These are phyloP conservation scores for Dictyostelium brefeldianum DNA, from an alignment of 78 protist genomes.

Conservation along the genomic window DNA sequence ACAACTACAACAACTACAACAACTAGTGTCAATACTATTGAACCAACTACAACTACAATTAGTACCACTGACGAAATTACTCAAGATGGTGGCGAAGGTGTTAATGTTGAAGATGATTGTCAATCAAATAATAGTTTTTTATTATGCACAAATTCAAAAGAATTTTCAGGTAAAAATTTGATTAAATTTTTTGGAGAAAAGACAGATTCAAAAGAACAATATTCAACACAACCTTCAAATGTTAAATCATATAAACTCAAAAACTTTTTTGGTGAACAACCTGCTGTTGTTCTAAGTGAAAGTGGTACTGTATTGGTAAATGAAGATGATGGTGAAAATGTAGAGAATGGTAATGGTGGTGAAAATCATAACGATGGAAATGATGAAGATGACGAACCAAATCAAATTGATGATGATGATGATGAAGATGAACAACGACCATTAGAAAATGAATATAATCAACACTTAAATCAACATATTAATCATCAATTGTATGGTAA, in stretches of 20 bases:
- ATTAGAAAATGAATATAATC: neutral
- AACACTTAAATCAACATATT: neutral
- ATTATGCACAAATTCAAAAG: neutral
- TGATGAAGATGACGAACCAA: neutral
- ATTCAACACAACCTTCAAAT: constrained; percentile 46
- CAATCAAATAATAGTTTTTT: constrained; percentile 13
- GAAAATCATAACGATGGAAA: neutral
- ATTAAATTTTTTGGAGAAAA: constrained; percentile 74
- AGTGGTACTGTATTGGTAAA: no score
- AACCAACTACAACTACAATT: neutral
- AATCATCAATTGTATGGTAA: constrained; percentile 8
- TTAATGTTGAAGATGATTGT: neutral
- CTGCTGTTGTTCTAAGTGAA: neutral
- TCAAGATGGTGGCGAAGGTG: neutral
- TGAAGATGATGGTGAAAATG: neutral
- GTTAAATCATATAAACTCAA: constrained; percentile 48
- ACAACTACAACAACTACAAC: constrained; percentile 2
- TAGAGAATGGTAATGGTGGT: neutral
- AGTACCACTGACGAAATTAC: neutral
- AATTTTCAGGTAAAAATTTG: constrained; percentile 28
- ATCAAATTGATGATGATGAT: neutral
- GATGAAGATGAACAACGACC: neutral
- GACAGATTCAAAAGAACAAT: constrained; percentile 35
- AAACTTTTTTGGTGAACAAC: constrained; percentile 50
- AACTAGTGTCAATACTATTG: neutral